Evolutionary conservation across 805 yeast species (phyloP).

Genomic region (Kluyveromyces lactis): DNA sequence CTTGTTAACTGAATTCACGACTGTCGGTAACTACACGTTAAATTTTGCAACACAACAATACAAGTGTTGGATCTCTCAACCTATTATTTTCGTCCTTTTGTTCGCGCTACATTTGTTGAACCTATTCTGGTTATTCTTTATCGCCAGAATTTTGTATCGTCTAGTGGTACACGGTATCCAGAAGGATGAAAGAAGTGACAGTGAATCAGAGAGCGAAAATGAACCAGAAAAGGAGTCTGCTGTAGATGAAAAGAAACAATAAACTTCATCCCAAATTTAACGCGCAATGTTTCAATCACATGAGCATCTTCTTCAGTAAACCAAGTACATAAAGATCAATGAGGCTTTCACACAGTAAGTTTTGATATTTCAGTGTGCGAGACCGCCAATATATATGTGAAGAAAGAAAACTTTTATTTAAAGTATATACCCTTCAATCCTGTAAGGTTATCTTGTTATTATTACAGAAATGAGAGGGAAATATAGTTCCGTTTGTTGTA

Average conservation of each 20-base stretch:
- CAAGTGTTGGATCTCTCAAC: conserved; percentile 93
- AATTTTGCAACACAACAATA: conserved; percentile 89
- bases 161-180: conserved; percentile 49
- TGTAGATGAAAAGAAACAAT: conserved; percentile 6
- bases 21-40: conserved; percentile 74
- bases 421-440: too few species aligned
- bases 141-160: conserved; percentile 69
- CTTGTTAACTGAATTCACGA: conserved; percentile 72
- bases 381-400: too few species aligned
- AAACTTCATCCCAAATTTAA: background rate
- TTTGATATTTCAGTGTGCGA: too few species aligned
- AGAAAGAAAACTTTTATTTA: too few species aligned
- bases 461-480: too few species aligned
- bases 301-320: too few species aligned
- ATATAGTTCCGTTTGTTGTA: too few species aligned
- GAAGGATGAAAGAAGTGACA: conserved; percentile 82
- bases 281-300: too few species aligned
- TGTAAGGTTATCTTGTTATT: too few species aligned
- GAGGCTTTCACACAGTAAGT: too few species aligned
- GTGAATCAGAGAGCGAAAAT: conserved; percentile 51
- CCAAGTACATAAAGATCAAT: too few species aligned
- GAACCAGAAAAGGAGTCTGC: conserved; percentile 24
- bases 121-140: conserved; percentile 78
- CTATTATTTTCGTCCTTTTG: conserved; percentile 73
- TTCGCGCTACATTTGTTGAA: conserved; percentile 80